Evolutionary conservation across 208 protist species (phyloP), one percentile per base, ranked within the genome.

Genomic region (Leishmania major): DNA sequence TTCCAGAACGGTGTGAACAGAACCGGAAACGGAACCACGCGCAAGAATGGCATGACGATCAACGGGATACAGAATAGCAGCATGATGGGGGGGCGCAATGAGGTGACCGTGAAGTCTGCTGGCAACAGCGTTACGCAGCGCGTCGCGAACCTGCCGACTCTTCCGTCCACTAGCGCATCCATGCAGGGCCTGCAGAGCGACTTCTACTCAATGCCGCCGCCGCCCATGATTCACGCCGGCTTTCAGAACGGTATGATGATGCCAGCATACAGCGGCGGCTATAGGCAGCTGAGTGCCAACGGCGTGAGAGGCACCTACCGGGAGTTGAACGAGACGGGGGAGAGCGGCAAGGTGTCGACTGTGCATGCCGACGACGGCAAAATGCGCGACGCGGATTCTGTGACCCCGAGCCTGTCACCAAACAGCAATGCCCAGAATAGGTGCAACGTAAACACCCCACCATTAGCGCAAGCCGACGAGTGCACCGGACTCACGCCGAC

Each of bases 391-490:
- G 25, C 45, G 45, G 84, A 82, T 22, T 60, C 71, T 43, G 62
- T 28, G 31, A 80, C 64, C 37, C 49, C 81, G 40, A 72, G 47
- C 51, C 1, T 80, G 59, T 72, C 31, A 47, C 45, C 62, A 8
- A 31, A 19, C 28, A 51, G 28, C 75, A 51, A 75, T 35, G 74
- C 11, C 22, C 76, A 80, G 53, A 84, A 82, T 73, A 62, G 64
- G n/a, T 84, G 71, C 80, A 40, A 80, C 69, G 77, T 84, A 51
- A 87, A 83, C 51, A 87, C 80, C 0, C 80, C 77, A 4, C 64
- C 77, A 40, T 17, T 86, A 69, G 59, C 5, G 47, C 25, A n/a
- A 6, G 35, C 55, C 37, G 57, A 80, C 22, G 79, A 88, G 59
- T 73, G 62, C 71, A 74, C 75, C 3, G 81, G 78, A 2, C 78